A percentile compares a stretch with the other conserved stretches of the same genome.
These are phyloP conservation scores for Candida qinlingensis DNA, from an alignment of 805 yeast species.

Conservation along the genomic window DNA sequence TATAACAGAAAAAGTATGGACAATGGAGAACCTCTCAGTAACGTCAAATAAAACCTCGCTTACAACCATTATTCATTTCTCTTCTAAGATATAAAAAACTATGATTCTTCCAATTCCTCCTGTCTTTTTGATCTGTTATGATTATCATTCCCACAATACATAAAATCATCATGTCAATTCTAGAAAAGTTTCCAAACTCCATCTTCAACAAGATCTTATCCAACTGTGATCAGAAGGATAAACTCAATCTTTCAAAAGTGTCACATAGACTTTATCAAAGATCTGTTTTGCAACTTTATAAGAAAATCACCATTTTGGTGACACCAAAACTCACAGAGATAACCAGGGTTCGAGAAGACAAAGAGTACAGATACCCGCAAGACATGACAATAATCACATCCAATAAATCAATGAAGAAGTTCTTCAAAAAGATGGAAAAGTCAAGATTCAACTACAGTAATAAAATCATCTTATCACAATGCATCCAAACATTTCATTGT, in stretches of 20 bases:
- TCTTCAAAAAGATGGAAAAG: conserved; percentile 1
- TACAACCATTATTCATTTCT: too few species aligned
- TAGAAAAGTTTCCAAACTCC: not conserved
- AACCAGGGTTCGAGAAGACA: not conserved
- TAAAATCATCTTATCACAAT: not conserved
- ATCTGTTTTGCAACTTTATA: not conserved
- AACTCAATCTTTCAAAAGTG: not conserved
- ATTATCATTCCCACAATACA: too few species aligned
- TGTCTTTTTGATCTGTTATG: too few species aligned
- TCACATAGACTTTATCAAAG: not conserved
- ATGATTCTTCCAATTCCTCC: too few species aligned
- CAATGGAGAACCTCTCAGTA: too few species aligned
- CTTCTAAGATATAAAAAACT: too few species aligned
- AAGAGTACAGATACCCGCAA: not conserved
- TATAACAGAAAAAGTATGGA: too few species aligned
- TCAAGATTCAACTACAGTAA: not conserved
- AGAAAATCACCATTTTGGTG: not conserved
- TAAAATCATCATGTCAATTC: not conserved
- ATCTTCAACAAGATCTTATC: not conserved
- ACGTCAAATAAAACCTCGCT: too few species aligned
- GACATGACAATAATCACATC: not conserved
- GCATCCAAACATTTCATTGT: not conserved
- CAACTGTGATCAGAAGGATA: not conserved
- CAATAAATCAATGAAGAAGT: not conserved
- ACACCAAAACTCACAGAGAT: not conserved